Base-by-base conservation (phyloP, 768 basidiomycete genomes). In the Suillus lakei region DNA sequence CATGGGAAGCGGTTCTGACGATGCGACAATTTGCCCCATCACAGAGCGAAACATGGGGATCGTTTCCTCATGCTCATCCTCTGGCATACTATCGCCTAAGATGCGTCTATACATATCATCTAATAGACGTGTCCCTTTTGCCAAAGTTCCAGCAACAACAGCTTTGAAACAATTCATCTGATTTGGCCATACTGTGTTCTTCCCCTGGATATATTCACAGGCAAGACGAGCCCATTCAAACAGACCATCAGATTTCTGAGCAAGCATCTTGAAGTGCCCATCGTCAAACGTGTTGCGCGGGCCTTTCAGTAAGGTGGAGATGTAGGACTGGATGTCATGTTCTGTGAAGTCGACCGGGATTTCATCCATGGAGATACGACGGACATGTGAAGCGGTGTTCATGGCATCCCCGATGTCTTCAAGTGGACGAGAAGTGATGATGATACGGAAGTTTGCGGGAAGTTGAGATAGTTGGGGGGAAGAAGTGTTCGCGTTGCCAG, bases 401-500 rank as follows among this genome's bases (percentile, higher is more conserved):
- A n/a, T n/a, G n/a, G n/a, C n/a, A n/a, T n/a, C n/a, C n/a, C n/a
- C n/a, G n/a, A n/a, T n/a, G n/a, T n/a, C n/a, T n/a, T n/a, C n/a
- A n/a, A 63, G 46, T 21, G 38, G 53, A 4, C 70, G 66, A 10
- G 65, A 65, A 6, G 71, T 69, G 41, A 72, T 41, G 28, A 72
- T 50, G 41, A 72, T 67, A n/a, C 68, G 38, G 18, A 71, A 4
- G 67, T 48, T 1, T 64, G 69, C 1, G 61, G 68, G 26, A 15
- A 58, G 51, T 15, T n/a, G n/a, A n/a, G n/a, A n/a, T n/a, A n/a
- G n/a, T n/a, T n/a, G n/a, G n/a, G 30, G 32, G 30, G 32, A 16
- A 5, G 60, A 26, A 41, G 41, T 15, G 13, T 15, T 16, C 39
- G 13, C 0, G 2, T 39, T 26, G 15, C 44, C 26, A 28, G 48